Evolutionary conservation across 331 rosid genomes (phyloP).

Genomic region (Pyracantha coccinea): DNA sequence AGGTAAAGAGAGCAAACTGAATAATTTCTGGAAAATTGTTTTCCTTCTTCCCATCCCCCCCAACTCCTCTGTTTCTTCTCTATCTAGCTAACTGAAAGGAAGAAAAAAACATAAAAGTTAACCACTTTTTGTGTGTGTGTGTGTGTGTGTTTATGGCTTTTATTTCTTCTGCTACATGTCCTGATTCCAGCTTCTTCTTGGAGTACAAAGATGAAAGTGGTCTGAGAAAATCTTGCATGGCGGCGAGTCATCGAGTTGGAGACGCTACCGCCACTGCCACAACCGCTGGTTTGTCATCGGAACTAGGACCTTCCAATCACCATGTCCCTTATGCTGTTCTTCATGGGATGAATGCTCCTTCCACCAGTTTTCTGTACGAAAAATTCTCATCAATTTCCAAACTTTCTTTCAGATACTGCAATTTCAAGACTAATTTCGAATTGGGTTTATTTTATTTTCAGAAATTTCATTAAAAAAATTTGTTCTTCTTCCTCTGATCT

Average conservation of each 20-base stretch:
- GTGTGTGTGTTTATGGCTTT: slow-evolving; percentile 14
- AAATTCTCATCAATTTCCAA: not conserved
- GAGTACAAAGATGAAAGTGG: slow-evolving; percentile 18
- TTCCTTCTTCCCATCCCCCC: not conserved
- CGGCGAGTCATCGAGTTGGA: slow-evolving; percentile 71
- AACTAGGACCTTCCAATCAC: slow-evolving; percentile 65
- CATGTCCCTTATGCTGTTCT: slow-evolving; percentile 59
- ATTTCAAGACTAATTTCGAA: not conserved
- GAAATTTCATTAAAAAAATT: not conserved
- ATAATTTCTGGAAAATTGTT: not conserved
- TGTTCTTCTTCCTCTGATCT: not conserved
- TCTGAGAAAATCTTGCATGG: slow-evolving; percentile 57
- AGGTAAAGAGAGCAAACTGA: slow-evolving; percentile 16
- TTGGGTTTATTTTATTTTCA: not conserved
- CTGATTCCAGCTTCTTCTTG: slow-evolving; percentile 28
- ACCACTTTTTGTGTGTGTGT: not conserved
- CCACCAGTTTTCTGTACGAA: slow-evolving; percentile 59
- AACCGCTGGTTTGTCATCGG: slow-evolving; percentile 50
- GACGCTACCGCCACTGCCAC: slow-evolving; percentile 20
- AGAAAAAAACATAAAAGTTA: not conserved
- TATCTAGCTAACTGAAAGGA: not conserved
- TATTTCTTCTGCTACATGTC: slow-evolving; percentile 23
- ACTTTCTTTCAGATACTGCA: not conserved
- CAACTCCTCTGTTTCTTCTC: slow-evolving; percentile 11
- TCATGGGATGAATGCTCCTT: slow-evolving; percentile 47